phyloP scores from a whole-genome alignment of 2,329 filamentous ascomycete genomes.

The Xylariaceae sp. region DNA sequence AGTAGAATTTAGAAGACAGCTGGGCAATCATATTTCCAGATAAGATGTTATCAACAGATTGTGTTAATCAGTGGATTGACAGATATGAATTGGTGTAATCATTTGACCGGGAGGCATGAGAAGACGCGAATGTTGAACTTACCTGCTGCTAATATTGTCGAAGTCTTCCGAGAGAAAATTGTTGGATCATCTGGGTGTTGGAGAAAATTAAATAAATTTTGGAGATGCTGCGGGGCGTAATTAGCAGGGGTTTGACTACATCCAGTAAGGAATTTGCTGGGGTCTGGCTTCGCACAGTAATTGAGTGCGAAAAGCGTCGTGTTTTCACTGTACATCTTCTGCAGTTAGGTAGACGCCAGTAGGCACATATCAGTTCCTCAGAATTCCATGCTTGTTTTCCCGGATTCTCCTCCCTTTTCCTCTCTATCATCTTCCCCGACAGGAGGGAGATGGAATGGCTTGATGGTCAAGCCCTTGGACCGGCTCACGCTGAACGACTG shows the following conservation, averaged over 20 bases:
- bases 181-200: conserved; percentile 11
- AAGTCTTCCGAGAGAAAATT: conserved; percentile 14
- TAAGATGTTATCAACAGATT: conserved; percentile 53
- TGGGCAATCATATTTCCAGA: conserved; percentile 48
- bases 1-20: conserved; percentile 18
- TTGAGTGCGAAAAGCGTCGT: background rate
- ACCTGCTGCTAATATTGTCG: conserved; percentile 27
- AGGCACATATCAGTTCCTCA: conserved; percentile 41
- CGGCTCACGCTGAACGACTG: conserved; percentile 88
- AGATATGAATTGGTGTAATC: conserved; percentile 72
- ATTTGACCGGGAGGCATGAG: conserved; percentile 43
- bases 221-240: conserved; percentile 17
- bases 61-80: conserved; percentile 70
- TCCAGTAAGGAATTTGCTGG: too few species aligned
- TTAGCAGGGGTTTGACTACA: too few species aligned
- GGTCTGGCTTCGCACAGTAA: conserved; percentile 12
- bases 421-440: conserved; percentile 69
- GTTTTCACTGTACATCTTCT: conserved; percentile 8
- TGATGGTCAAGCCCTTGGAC: conserved; percentile 78
- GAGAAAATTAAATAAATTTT: conserved; percentile 25
- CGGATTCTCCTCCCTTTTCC: conserved; percentile 51
- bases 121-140: conserved; percentile 21
- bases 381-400: conserved; percentile 76
- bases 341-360: background rate
- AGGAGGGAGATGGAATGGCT: conserved; percentile 86